Percentiles rank a stretch among this genome's conserved stretches.
Conservation (phyloP, 2,329 filamentous ascomycete species). For the Cladosporium sp. region DNA sequence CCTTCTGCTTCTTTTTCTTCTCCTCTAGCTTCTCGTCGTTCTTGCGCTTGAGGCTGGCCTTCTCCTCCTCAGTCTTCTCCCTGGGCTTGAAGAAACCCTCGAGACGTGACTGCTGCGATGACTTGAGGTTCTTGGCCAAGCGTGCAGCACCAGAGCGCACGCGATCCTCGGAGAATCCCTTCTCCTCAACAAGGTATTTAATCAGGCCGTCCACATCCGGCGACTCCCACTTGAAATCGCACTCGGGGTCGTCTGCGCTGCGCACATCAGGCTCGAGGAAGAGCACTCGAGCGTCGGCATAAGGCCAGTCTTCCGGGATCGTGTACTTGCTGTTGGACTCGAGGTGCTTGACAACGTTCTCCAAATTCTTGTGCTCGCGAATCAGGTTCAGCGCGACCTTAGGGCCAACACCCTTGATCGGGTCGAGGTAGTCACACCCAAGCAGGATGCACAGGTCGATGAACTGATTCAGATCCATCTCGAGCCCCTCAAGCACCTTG, state of each 20-base stretch:
- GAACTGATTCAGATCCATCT: slow-evolving; percentile 85
- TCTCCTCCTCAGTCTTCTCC: slow-evolving; percentile 80
- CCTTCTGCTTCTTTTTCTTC: slow-evolving; percentile 92
- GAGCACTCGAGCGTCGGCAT: slow-evolving; percentile 79
- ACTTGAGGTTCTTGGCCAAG: slow-evolving; percentile 85
- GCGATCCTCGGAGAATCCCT: slow-evolving; percentile 93
- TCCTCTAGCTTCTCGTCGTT: slow-evolving; percentile 85
- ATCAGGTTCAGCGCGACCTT: slow-evolving; percentile 90
- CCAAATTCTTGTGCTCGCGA: slow-evolving; percentile 80
- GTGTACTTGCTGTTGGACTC: slow-evolving; percentile 73
- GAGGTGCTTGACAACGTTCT: slow-evolving; percentile 77
- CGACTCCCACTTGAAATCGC: slow-evolving; percentile 96
- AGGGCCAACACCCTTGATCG: slow-evolving; percentile 89
- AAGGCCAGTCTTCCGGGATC: slow-evolving; percentile 96
- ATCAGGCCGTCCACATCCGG: slow-evolving; percentile 87
- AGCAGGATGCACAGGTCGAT: slow-evolving; percentile 96
- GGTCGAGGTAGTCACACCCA: slow-evolving; percentile 95
- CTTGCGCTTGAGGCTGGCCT: slow-evolving; percentile 82
- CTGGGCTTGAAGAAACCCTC: slow-evolving; percentile 97
- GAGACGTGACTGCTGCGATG: slow-evolving; percentile 78
- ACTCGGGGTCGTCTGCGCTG: slow-evolving; percentile 72
- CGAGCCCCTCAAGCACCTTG: slow-evolving; percentile 76
- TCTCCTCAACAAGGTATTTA: slow-evolving; percentile 84
- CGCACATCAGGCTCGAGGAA: slow-evolving; percentile 90
- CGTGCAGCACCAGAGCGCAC: slow-evolving; percentile 73